Evolutionary conservation across 352 stramenopile species (phyloP), one percentile per base, ranked within the genome.

Genomic region (Albugo candida): DNA sequence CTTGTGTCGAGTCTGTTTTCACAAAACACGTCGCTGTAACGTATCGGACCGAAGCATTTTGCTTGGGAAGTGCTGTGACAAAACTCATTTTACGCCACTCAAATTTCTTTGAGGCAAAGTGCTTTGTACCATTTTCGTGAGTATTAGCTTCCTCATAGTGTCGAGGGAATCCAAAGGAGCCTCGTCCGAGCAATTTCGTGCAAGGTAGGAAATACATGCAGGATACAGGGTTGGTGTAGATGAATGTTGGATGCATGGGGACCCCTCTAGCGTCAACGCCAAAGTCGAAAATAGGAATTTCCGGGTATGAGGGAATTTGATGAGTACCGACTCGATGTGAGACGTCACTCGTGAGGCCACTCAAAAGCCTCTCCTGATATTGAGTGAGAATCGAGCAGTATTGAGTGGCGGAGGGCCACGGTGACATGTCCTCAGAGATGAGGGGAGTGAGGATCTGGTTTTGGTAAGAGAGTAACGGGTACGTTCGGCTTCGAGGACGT

Each of bases 71-170:
- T 0, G 64, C 72, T n/a, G 72, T 84, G 36, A 84, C 69, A 47
- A 84, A 84, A 55, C 67, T 81, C 72, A 82, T 84, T 47, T 84
- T 84, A 49, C 72, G 69, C 72, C 72, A 84, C 48, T 81, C 69
- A 53, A 79, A 83, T 48, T 83, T 69, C 52, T 81, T 83, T 56
- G 63, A 79, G 17, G 47, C 24, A 41, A 56, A 49, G 13, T 51
- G 52, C 55, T 67, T 71, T 40, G 49, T 46, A 14, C 40, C 45
- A 35, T 58, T 67, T 18, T 63, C 67, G 42, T 27, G 54, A 24
- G 45, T 52, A 45, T 56, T 57, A 49, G 48, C 50, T 36, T 34
- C 43, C 40, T 72, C 76, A 61, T 68, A 71, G 56, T 80, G 80
- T 19, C 69, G 64, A 5, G 69, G 69, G 36, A 81, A 84, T 2